phyloP scores from a whole-genome alignment of 2,329 filamentous ascomycete genomes.

The Calonectria pteridis region DNA sequence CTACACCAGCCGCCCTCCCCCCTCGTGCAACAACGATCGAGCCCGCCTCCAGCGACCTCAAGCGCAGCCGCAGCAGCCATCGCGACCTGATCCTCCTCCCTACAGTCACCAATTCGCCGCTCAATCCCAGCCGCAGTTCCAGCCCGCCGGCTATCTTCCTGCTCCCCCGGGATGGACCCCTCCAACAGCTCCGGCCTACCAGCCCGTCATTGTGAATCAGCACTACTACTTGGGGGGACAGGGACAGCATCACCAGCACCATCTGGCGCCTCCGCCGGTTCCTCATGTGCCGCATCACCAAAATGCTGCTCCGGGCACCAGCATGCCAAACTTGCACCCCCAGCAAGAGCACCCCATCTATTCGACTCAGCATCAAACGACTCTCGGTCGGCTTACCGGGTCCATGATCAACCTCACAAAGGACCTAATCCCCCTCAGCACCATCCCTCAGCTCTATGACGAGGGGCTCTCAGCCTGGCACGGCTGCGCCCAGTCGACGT shows the following conservation, averaged over 20 bases:
- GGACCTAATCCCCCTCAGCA: slow-evolving; percentile 50
- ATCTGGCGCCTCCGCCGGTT: not conserved
- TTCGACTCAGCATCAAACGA: slow-evolving; percentile 32
- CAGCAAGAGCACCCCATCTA: slow-evolving; percentile 19
- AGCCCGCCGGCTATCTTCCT: slow-evolving; percentile 40
- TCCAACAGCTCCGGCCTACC: slow-evolving; percentile 35
- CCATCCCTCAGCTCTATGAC: slow-evolving; percentile 53
- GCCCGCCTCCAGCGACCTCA: slow-evolving; percentile 3
- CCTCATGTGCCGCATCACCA: slow-evolving; percentile 11
- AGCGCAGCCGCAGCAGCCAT: not conserved
- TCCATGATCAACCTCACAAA: slow-evolving; percentile 59
- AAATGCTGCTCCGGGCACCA: not conserved
- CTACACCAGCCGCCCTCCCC: slow-evolving; percentile 27
- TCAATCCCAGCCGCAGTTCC: slow-evolving; percentile 41
- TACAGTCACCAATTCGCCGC: slow-evolving; percentile 39
- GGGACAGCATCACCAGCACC: not conserved
- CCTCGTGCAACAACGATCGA: not conserved
- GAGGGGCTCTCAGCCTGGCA: slow-evolving; percentile 60
- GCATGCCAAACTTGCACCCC: not conserved
- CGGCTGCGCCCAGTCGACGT: slow-evolving; percentile 56
- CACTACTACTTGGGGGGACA: slow-evolving; percentile 59
- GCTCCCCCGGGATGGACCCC: slow-evolving; percentile 39
- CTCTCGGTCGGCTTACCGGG: slow-evolving; percentile 51
- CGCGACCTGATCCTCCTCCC: slow-evolving; percentile 12
- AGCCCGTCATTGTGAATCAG: slow-evolving; percentile 63